These are phyloP conservation scores for Stropharia rugosoannulata DNA, from an alignment of 768 basidiomycete genomes.

Conservation along the genomic window DNA sequence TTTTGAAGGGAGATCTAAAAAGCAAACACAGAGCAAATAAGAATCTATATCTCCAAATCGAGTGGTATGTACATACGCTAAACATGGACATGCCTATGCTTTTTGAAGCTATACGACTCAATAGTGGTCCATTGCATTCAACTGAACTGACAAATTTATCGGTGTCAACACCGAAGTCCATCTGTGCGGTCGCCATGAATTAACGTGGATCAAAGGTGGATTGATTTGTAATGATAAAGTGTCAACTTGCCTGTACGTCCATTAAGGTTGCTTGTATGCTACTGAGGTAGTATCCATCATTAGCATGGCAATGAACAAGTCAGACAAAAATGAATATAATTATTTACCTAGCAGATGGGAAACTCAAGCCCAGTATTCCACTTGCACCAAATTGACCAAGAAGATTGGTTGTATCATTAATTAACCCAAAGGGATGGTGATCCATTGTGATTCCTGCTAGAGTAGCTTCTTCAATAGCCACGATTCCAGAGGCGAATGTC, in stretches of 20 bases:
- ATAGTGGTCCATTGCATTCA: conserved; percentile 40
- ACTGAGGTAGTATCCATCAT: conserved; percentile 1
- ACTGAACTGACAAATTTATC: conserved; percentile 37
- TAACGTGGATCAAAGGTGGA: background rate
- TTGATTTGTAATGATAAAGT: background rate
- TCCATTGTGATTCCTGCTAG: conserved; percentile 51
- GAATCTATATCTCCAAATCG: background rate
- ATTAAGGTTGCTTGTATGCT: conserved; percentile 16
- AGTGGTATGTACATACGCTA: conserved; percentile 29
- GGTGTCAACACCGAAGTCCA: conserved; percentile 24
- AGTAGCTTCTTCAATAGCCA: conserved; percentile 52
- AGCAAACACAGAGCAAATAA: background rate
- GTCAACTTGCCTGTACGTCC: background rate
- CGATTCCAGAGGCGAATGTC: conserved; percentile 55
- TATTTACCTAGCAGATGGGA: conserved; percentile 61
- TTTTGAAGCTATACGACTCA: conserved; percentile 44
- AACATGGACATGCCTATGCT: conserved; percentile 49
- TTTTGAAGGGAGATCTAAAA: conserved; percentile 54
- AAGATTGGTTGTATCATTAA: conserved; percentile 59
- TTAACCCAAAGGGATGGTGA: conserved; percentile 54
- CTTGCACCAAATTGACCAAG: conserved; percentile 51
- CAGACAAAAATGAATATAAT: background rate
- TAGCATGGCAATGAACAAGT: background rate
- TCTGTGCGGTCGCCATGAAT: conserved; percentile 5
- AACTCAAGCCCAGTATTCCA: conserved; percentile 70